Base-by-base conservation (phyloP, 192 early-diverging fungal genomes). In the Linnemannia zychae region DNA sequence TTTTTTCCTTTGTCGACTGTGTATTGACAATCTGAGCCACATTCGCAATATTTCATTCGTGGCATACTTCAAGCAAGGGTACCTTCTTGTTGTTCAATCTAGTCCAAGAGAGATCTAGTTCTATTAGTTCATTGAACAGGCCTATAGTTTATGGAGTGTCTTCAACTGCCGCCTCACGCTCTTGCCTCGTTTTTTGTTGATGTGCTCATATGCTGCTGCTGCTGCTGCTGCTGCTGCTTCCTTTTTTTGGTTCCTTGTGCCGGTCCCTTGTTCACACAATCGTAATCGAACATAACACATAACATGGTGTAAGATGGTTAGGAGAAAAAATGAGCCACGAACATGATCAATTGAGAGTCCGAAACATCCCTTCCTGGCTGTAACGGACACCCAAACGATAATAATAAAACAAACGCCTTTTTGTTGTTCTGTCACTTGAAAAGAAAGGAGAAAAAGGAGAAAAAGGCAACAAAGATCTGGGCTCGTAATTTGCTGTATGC, bases 371-470 rank as follows among this genome's bases (percentile, higher is more conserved):
- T 28, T 49, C 16, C 6, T 63, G 12, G 24, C 7, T 63, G 22
- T 28, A 63, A 63, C 57, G 57, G 57, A 63, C 57, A 63, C 57
- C 28, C 28, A 63, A 63, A 31, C 57, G 57, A 63, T 63, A 15
- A 44, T 44, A 44, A 44, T 44, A 44, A 44, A 6, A 44, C 3
- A 6, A 44, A 44, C 40, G 57, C 57, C 57, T 63, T 63, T 63
- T 63, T 63, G 57, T 63, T 63, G 57, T 63, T 63, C 57, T 63
- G 57, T 63, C 57, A 63, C 57, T 63, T 63, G 57, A 63, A 63
- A 63, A n/a, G 24, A 57, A 57, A 63, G 28, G 28, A 63, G 24
- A 63, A 12, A 31, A 31, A 13, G 28, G 1, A 63, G 12, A 63
- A 63, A 15, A 1, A 15, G 4, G 16, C 13, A 63, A 53, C 15